phyloP scores from a whole-genome alignment of 768 basidiomycete genomes.

The Podaxis rugospora region DNA sequence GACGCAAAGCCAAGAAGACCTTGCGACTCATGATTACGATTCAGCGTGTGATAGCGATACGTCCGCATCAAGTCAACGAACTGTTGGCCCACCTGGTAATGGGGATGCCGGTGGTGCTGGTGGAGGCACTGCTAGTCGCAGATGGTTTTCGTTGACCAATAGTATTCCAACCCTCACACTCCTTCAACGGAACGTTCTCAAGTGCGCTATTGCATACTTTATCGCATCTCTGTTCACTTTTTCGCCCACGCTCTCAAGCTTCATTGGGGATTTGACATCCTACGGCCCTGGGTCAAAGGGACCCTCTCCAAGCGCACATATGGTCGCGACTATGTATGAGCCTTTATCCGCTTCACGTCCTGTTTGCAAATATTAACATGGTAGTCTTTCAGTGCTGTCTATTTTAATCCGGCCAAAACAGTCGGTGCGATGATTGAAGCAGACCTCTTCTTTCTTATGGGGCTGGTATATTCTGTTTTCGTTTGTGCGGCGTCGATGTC shows the following conservation, averaged over 20 bases:
- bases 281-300: conserved; percentile 41
- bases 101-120: not conserved
- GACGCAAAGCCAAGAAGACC: not conserved
- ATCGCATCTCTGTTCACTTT: conserved; percentile 93
- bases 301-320: conserved; percentile 81
- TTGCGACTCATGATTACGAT: conserved; percentile 2
- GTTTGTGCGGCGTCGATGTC: conserved; percentile 75
- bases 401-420: conserved; percentile 93
- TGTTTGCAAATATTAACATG: not conserved
- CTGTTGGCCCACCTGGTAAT: not conserved
- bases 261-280: conserved; percentile 59
- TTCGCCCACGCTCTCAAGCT: conserved; percentile 62
- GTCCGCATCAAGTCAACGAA: not conserved
- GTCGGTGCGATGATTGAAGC: conserved; percentile 92
- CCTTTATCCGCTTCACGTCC: not conserved
- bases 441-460: conserved; percentile 71
- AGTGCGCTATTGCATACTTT: conserved; percentile 90
- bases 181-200: conserved; percentile 71
- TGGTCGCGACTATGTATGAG: conserved; percentile 89
- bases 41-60: conserved; percentile 7
- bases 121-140: not conserved
- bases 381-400: conserved; percentile 52
- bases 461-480: conserved; percentile 64
- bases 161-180: conserved; percentile 37
- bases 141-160: conserved; percentile 5